phyloP scores from a whole-genome alignment of 2,329 filamentous ascomycete genomes.

The Aureobasidium sp. region DNA sequence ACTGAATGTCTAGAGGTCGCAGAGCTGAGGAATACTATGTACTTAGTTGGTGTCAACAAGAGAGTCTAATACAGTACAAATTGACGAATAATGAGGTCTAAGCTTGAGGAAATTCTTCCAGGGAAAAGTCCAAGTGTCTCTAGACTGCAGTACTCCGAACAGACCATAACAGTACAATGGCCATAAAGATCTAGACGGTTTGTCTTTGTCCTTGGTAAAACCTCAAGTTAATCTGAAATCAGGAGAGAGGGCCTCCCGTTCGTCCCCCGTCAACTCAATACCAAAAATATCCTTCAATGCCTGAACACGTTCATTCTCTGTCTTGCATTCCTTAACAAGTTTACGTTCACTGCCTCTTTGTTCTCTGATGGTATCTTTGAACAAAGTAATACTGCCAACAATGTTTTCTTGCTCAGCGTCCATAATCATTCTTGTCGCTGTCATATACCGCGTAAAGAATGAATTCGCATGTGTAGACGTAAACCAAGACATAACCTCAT shows the following conservation, averaged over 20 bases:
- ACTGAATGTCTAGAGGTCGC: no score
- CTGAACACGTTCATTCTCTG: constrained; percentile 32
- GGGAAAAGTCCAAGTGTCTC: no score
- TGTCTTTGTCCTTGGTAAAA: neutral
- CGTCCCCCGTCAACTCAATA: constrained; percentile 31
- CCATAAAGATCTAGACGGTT: no score
- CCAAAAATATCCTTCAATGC: constrained; percentile 37
- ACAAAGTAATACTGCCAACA: constrained; percentile 32
- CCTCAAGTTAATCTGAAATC: neutral
- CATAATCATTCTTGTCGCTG: constrained; percentile 33
- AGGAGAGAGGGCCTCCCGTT: constrained; percentile 27
- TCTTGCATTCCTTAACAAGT: constrained; percentile 32
- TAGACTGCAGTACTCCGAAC: no score
- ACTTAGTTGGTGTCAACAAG: no score
- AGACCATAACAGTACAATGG: no score
- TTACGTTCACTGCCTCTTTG: constrained; percentile 37
- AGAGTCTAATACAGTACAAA: no score
- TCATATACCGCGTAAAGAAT: constrained; percentile 25
- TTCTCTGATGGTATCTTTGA: constrained; percentile 36
- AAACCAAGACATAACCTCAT: constrained; percentile 48
- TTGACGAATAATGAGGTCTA: no score
- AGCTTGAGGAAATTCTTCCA: no score
- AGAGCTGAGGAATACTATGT: no score
- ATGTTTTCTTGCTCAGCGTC: constrained; percentile 22
- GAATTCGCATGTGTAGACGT: constrained; percentile 36